Evolutionary conservation across 139 green algal species (phyloP), one percentile per base, ranked within the genome.

Genomic region (Zygnema circumcarinatum): DNA sequence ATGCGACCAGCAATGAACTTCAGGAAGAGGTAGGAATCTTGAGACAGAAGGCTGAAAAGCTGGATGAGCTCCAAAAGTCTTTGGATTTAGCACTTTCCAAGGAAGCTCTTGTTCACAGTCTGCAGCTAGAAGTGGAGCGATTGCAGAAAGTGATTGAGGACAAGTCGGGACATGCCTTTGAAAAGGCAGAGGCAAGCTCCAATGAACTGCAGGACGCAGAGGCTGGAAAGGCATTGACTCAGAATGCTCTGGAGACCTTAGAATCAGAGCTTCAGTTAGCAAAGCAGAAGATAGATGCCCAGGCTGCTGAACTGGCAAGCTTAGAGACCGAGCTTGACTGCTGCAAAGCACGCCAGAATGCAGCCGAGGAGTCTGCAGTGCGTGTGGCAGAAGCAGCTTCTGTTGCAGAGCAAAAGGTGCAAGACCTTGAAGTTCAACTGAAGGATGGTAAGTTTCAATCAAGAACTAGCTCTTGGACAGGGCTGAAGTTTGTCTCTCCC

Each of bases 271-370:
- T 62, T 7, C 47, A 16, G 16, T 16, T 25, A 62, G 47, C 47
- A 25, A 16, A 62, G 47, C 47, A 62, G 47, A 62, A 16, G 47
- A 62, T 62, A 62, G 47, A 7, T 62, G 47, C 16, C 7, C 47
- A 62, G 47, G 47, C 47, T 62, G 47, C 47, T 62, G 47, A 62
- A 16, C 47, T 62, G 7, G 47, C 47, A 7, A 7, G 47, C 16
- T 62, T 62, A 62, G 47, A 62, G 16, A 16, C 7, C 7, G 47
- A 62, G 47, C 7, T 62, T 7, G 7, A 62, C 7, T 25, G 7
- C 47, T 62, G 47, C 16, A 7, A 16, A 78, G 69, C 35, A 78
- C 11, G 69, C 69, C 69, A 78, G 36, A 78, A 3, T 78, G 69
- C 69, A 20, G 69, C 35, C 11, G 69, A 78, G 16, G 35, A 41